Percentiles rank a stretch among this genome's conserved stretches.
These are phyloP conservation scores for Colletotrichum lindemuthianum DNA, from an alignment of 2,329 filamentous ascomycete genomes.

Conservation along the genomic window DNA sequence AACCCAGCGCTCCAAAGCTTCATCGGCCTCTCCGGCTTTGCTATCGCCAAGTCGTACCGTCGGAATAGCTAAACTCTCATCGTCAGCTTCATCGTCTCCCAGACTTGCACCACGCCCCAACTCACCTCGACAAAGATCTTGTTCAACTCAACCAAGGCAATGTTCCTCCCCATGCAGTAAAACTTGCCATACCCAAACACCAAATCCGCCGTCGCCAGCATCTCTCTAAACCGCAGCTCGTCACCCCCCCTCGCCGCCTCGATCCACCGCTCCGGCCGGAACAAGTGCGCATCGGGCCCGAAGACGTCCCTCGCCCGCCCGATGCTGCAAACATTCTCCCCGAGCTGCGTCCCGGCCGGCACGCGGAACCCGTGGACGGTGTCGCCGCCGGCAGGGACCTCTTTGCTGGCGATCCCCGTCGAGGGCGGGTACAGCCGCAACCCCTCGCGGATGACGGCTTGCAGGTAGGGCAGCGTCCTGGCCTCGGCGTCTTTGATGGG, in stretches of 20 bases:
- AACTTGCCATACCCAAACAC: slow-evolving; percentile 55
- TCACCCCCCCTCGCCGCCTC: slow-evolving; percentile 41
- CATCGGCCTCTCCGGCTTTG: slow-evolving; percentile 36
- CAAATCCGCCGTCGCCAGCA: slow-evolving; percentile 51
- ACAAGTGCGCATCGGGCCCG: slow-evolving; percentile 56
- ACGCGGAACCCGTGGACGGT: slow-evolving; percentile 48
- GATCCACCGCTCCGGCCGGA: slow-evolving; percentile 61
- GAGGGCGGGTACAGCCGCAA: slow-evolving; percentile 61
- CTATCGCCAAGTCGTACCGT: slow-evolving; percentile 38
- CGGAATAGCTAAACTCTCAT: slow-evolving; percentile 34
- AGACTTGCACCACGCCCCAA: neutral
- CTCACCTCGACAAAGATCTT: slow-evolving; percentile 56
- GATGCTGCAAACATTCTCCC: slow-evolving; percentile 52
- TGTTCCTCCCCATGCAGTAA: slow-evolving; percentile 55
- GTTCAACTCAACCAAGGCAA: slow-evolving; percentile 55
- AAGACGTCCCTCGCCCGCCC: slow-evolving; percentile 52
- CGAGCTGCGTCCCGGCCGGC: slow-evolving; percentile 50
- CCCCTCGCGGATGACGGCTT: slow-evolving; percentile 63
- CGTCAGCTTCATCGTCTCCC: neutral
- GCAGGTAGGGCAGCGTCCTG: slow-evolving; percentile 53
- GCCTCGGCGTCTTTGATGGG: slow-evolving; percentile 49
- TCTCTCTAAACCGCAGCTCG: slow-evolving; percentile 43
- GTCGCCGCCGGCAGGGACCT: slow-evolving; percentile 55
- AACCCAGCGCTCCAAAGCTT: slow-evolving; percentile 37
- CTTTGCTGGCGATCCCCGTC: slow-evolving; percentile 58